Conservation (phyloP, 192 early-diverging fungal genomes). For the Backusella mclennaniae region DNA sequence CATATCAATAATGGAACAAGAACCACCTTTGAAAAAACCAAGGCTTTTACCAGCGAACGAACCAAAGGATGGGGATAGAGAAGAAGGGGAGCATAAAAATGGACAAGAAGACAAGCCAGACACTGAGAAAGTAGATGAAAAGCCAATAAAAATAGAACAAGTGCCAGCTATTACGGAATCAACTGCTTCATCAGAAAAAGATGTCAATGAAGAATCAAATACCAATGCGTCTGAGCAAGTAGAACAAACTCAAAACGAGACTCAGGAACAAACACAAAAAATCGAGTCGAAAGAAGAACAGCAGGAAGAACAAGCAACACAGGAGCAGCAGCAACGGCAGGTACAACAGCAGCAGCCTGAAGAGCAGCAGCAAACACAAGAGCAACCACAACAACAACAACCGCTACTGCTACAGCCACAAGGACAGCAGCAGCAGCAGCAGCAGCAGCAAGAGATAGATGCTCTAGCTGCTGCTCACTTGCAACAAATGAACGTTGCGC, state of each 20-base stretch:
- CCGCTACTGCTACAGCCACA: background rate
- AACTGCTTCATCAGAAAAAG: background rate
- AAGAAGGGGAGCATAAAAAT: background rate
- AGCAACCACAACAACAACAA: background rate
- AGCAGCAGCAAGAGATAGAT: conserved; percentile 10
- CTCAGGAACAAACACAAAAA: background rate
- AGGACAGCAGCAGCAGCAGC: background rate
- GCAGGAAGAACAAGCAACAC: background rate
- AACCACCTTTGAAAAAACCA: conserved; percentile 1
- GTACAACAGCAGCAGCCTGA: background rate
- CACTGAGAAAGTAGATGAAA: background rate
- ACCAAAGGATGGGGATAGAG: background rate
- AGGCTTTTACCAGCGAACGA: background rate
- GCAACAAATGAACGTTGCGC: conserved; percentile 28
- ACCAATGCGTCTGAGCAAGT: background rate
- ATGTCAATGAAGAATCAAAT: background rate
- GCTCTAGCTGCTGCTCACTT: conserved; percentile 2
- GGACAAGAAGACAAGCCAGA: background rate
- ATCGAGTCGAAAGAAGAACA: background rate
- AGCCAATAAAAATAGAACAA: background rate
- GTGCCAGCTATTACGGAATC: background rate
- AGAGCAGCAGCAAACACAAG: background rate
- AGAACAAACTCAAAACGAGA: background rate
- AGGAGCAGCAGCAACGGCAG: background rate
- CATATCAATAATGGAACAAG: background rate